A percentile compares a stretch with the other conserved stretches of the same genome.
Evolutionary conservation across 2,329 filamentous ascomycete genomes (phyloP).

Genomic region (Penicillium sp.): DNA sequence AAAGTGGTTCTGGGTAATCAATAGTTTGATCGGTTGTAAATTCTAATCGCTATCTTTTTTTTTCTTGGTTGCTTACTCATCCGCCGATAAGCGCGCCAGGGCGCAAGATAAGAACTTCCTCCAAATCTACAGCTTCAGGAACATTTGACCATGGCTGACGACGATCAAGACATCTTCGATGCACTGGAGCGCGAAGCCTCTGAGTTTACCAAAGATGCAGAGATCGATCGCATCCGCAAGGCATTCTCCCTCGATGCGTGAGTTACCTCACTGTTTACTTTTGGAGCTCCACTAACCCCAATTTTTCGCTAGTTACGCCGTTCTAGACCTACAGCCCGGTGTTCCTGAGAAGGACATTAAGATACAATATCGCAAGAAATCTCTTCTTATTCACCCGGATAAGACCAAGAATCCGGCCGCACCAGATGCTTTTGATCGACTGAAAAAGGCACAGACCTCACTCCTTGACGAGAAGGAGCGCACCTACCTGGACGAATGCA

Average conservation of each 20-base stretch:
- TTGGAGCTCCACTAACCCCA: background rate
- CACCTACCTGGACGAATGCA: slow-evolving; percentile 83
- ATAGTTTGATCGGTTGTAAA: background rate
- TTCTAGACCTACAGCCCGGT: slow-evolving; percentile 92
- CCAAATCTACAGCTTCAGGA: background rate
- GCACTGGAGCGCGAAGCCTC: slow-evolving; percentile 81
- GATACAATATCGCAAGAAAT: slow-evolving; percentile 89
- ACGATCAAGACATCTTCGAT: slow-evolving; percentile 75
- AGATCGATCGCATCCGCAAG: slow-evolving; percentile 91
- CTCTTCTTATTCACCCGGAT: slow-evolving; percentile 97
- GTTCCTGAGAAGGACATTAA: slow-evolving; percentile 97
- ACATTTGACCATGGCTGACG: slow-evolving; percentile 50
- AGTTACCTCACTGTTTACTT: slow-evolving; percentile 26
- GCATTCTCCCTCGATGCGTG: slow-evolving; percentile 79
- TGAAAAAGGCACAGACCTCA: slow-evolving; percentile 90
- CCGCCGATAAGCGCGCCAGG: slow-evolving; percentile 30
- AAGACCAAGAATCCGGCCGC: slow-evolving; percentile 90
- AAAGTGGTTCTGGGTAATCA: slow-evolving; percentile 3
- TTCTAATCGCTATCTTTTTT: slow-evolving; percentile 29
- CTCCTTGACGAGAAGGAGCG: slow-evolving; percentile 95
- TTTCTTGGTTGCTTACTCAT: slow-evolving; percentile 37
- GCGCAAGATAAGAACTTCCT: slow-evolving; percentile 27
- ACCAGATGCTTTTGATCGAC: slow-evolving; percentile 91
- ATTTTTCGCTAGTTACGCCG: slow-evolving; percentile 67
- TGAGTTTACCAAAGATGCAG: slow-evolving; percentile 93